Evolutionary conservation across 2,329 filamentous ascomycete genomes (phyloP).

Genomic region (Fusarium verrucosum): DNA sequence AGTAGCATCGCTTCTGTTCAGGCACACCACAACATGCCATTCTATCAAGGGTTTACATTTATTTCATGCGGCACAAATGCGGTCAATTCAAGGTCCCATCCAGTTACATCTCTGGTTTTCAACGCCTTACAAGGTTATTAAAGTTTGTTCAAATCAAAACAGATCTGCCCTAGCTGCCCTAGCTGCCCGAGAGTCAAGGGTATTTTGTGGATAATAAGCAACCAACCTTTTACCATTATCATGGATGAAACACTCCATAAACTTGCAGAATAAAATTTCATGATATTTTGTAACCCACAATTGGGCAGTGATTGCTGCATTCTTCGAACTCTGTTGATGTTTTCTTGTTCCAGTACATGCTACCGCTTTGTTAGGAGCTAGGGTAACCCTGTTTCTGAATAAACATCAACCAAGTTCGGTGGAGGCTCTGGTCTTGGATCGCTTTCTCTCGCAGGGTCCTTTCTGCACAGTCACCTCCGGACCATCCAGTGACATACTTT

Average conservation of each 20-base stretch:
- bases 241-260: slow-evolving; percentile 15
- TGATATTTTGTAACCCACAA: slow-evolving; percentile 15
- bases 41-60: background rate
- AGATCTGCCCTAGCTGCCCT: slow-evolving; percentile 6
- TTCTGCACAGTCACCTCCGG: too few species aligned
- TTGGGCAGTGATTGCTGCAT: slow-evolving; percentile 5
- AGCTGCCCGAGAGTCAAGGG: slow-evolving; percentile 13
- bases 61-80: too few species aligned
- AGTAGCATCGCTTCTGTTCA: too few species aligned
- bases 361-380: background rate
- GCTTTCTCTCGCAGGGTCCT: too few species aligned
- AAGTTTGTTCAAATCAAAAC: background rate
- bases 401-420: background rate
- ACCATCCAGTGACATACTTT: too few species aligned
- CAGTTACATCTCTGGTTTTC: too few species aligned
- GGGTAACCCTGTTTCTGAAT: background rate
- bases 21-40: background rate
- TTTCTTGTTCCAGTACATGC: background rate
- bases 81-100: background rate
- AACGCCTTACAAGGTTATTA: background rate
- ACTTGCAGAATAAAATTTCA: slow-evolving; percentile 20
- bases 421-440: background rate
- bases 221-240: too few species aligned
- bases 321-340: background rate
- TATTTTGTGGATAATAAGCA: slow-evolving; percentile 5